phyloP scores from a whole-genome alignment of 2,329 filamentous ascomycete species.

The Stachybotrys chlorohalonatus region DNA sequence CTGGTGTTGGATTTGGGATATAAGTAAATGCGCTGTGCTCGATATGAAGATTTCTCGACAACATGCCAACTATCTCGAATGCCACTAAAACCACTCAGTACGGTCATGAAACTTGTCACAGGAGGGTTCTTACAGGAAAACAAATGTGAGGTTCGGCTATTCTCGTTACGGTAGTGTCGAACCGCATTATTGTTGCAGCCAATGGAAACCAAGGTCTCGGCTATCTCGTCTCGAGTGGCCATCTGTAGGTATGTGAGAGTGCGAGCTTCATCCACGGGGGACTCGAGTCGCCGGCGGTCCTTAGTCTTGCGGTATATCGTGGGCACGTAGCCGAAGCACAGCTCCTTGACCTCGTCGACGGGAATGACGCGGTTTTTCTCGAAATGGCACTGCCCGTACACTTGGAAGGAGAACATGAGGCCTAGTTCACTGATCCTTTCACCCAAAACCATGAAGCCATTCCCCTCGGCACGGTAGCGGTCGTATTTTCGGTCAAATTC shows the following conservation, averaged over 20 bases:
- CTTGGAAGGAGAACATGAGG: constrained; percentile 44
- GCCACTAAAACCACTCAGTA: constrained; percentile 30
- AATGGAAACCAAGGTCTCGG: constrained; percentile 41
- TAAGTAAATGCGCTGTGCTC: constrained; percentile 39
- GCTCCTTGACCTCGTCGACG: constrained; percentile 40
- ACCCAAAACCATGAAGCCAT: constrained; percentile 42
- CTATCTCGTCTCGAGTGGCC: constrained; percentile 38
- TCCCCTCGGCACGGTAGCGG: constrained; percentile 45
- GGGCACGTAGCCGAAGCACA: constrained; percentile 46
- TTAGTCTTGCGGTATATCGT: constrained; percentile 38
- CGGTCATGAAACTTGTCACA: background rate
- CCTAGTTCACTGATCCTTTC: constrained; percentile 38
- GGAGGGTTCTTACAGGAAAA: constrained; percentile 33
- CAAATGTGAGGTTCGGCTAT: constrained; percentile 33
- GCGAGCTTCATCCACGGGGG: constrained; percentile 29
- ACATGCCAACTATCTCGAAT: constrained; percentile 52
- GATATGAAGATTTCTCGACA: constrained; percentile 40
- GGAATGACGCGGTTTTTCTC: constrained; percentile 42
- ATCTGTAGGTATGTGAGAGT: constrained; percentile 37
- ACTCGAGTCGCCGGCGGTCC: constrained; percentile 28
- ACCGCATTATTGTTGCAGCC: constrained; percentile 45
- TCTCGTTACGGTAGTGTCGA: constrained; percentile 29
- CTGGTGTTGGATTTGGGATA: constrained; percentile 47
- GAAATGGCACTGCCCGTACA: constrained; percentile 39
- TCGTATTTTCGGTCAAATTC: constrained; percentile 43